Evolutionary conservation across 331 rosid genomes (phyloP).

Genomic region (Phaseolus coccineus): DNA sequence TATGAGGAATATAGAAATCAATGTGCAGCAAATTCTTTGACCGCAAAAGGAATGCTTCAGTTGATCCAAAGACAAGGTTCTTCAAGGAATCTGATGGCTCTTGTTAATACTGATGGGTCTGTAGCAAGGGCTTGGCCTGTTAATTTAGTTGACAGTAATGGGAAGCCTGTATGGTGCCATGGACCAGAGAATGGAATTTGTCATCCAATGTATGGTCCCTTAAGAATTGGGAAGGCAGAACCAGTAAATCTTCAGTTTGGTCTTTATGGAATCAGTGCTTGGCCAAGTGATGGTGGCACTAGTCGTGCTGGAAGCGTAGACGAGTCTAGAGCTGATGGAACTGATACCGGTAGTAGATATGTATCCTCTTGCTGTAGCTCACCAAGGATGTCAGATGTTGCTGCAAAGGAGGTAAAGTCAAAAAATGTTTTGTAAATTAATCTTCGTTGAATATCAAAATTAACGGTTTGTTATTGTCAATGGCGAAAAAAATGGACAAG

Average conservation of each 20-base stretch:
- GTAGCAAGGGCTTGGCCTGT: slow-evolving; percentile 99
- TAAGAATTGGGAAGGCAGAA: slow-evolving; percentile 81
- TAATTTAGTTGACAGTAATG: slow-evolving; percentile 67
- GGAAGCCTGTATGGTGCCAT: slow-evolving; percentile 67
- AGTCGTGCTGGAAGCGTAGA: slow-evolving; percentile 94
- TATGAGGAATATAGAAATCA: slow-evolving; percentile 96
- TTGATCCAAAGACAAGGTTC: slow-evolving; percentile 95
- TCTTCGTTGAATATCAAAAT: slow-evolving; percentile 29
- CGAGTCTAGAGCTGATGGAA: slow-evolving; percentile 86
- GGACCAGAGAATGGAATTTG: slow-evolving; percentile 61
- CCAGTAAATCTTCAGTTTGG: slow-evolving; percentile 98
- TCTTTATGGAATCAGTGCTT: slow-evolving; percentile 92
- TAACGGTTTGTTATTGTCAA: slow-evolving; percentile 24
- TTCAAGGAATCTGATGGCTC: slow-evolving; percentile 91
- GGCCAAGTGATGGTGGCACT: slow-evolving; percentile 96
- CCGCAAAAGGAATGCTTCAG: slow-evolving; percentile 96
- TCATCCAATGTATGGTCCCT: slow-evolving; percentile 67
- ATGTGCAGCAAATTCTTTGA: slow-evolving; percentile 86
- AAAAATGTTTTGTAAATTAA: background rate
- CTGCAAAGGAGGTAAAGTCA: slow-evolving; percentile 80
- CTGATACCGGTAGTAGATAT: slow-evolving; percentile 82
- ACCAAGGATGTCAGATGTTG: slow-evolving; percentile 84
- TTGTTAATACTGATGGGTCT: slow-evolving; percentile 90
- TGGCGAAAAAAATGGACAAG: background rate
- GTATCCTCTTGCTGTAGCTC: slow-evolving; percentile 93